Conservation (phyloP, 805 yeast genomes). For the Scheffersomyces lignosus region DNA sequence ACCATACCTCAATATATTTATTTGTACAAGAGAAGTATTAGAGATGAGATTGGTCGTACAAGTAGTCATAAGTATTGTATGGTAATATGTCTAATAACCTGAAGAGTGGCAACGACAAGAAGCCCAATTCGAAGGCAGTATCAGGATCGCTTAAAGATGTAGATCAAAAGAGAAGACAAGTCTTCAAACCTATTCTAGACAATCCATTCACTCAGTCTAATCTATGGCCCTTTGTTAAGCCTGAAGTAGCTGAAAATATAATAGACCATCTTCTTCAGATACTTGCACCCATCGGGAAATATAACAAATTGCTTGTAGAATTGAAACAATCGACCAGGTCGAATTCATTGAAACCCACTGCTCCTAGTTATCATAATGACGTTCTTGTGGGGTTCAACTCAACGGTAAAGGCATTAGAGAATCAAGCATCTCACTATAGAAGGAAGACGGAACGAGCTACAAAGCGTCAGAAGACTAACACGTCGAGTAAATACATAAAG, state of each 20-base stretch:
- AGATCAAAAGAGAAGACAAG: slow-evolving; percentile 53
- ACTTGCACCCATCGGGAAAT: slow-evolving; percentile 30
- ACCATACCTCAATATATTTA: too few relatives aligned
- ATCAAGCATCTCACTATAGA: slow-evolving; percentile 32
- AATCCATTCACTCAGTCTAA: slow-evolving; percentile 57
- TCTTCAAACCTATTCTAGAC: slow-evolving; percentile 63
- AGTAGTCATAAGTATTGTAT: too few relatives aligned
- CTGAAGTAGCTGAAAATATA: slow-evolving; percentile 35
- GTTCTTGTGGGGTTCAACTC: slow-evolving; percentile 51
- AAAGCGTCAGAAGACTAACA: slow-evolving; percentile 1
- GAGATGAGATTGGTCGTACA: too few relatives aligned
- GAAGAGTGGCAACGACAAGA: too few relatives aligned
- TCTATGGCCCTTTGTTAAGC: slow-evolving; percentile 43
- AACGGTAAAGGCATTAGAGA: slow-evolving; percentile 49
- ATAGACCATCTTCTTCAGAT: slow-evolving; percentile 34
- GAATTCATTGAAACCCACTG: not conserved
- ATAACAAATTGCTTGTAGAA: slow-evolving; percentile 16
- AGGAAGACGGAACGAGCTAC: slow-evolving; percentile 9
- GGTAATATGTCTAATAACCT: too few relatives aligned
- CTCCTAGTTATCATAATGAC: not conserved
- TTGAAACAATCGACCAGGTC: slow-evolving; percentile 3
- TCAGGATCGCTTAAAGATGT: slow-evolving; percentile 46
- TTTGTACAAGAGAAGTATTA: too few relatives aligned
- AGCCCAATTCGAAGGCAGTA: slow-evolving; percentile 9
- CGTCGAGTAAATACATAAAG: slow-evolving; percentile 17